Percentiles rank a stretch among this genome's conserved stretches.
phyloP scores from a whole-genome alignment of 371 early-diverging fungal genomes.

The Mortierella sp. region DNA sequence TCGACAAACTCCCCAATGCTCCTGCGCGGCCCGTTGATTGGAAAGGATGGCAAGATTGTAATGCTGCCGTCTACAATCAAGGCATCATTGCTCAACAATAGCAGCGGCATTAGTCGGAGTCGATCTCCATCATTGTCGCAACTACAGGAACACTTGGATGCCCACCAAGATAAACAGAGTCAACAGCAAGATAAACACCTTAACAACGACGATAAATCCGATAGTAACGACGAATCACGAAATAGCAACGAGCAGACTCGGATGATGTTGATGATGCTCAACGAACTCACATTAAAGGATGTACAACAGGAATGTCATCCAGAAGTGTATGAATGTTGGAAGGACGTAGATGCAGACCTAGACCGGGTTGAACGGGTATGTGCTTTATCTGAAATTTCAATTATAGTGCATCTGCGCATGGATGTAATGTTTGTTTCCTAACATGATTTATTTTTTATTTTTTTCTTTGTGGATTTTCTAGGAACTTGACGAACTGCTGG shows the following conservation, averaged over 20 bases:
- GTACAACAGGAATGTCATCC: slow-evolving; percentile 56
- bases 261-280: slow-evolving; percentile 52
- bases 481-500: slow-evolving; percentile 57
- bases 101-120: slow-evolving; percentile 12
- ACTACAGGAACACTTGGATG: slow-evolving; percentile 10
- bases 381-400: not conserved
- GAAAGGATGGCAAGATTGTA: slow-evolving; percentile 51
- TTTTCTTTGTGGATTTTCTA: slow-evolving; percentile 7
- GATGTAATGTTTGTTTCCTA: not conserved
- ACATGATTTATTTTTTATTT: not conserved
- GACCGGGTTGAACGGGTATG: slow-evolving; percentile 55
- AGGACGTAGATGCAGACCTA: slow-evolving; percentile 52
- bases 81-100: slow-evolving; percentile 31
- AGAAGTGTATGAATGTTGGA: slow-evolving; percentile 55
- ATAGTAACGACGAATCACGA: slow-evolving; percentile 4
- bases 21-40: slow-evolving; percentile 31
- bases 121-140: slow-evolving; percentile 32
- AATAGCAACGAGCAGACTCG: slow-evolving; percentile 26
- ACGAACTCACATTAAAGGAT: slow-evolving; percentile 50
- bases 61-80: slow-evolving; percentile 51
- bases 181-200: slow-evolving; percentile 6
- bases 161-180: slow-evolving; percentile 7
- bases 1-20: slow-evolving; percentile 29
- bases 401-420: not conserved
- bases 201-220: slow-evolving; percentile 9